These are phyloP conservation scores for Pleurotus salmoneostramineus DNA, from an alignment of 768 basidiomycete genomes.

Conservation along the genomic window DNA sequence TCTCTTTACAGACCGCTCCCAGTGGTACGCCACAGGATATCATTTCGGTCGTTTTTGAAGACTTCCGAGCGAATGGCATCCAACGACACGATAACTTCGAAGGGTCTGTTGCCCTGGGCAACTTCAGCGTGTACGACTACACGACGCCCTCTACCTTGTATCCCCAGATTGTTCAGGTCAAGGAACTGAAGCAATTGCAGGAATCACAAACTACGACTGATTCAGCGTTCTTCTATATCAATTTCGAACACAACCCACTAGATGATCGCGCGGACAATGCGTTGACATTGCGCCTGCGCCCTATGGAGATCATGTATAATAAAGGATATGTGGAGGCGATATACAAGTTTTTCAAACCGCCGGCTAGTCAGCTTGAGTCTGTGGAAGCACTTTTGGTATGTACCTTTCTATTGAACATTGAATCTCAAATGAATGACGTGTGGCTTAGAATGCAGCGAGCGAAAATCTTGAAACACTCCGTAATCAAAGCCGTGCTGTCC, in stretches of 20 bases:
- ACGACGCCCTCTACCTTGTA: slow-evolving; percentile 78
- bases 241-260: slow-evolving; percentile 89
- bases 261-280: slow-evolving; percentile 91
- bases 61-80: slow-evolving; percentile 77
- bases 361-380: slow-evolving; percentile 91
- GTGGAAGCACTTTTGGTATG: slow-evolving; percentile 87
- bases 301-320: slow-evolving; percentile 97
- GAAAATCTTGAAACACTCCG: slow-evolving; percentile 90
- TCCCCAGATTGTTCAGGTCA: slow-evolving; percentile 84
- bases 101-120: slow-evolving; percentile 78
- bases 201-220: slow-evolving; percentile 14
- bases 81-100: slow-evolving; percentile 89
- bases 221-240: slow-evolving; percentile 82
- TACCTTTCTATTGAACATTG: slow-evolving; percentile 2
- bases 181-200: slow-evolving; percentile 24
- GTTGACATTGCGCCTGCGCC: slow-evolving; percentile 83
- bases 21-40: slow-evolving; percentile 64
- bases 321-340: slow-evolving; percentile 91
- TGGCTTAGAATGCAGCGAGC: slow-evolving; percentile 76
- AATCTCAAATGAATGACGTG: slow-evolving; percentile 3
- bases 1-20: slow-evolving; percentile 76
- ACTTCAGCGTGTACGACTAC: slow-evolving; percentile 88
- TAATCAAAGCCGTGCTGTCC: slow-evolving; percentile 89
- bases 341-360: slow-evolving; percentile 88
- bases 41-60: slow-evolving; percentile 82